Percentiles rank a stretch among this genome's conserved stretches.
phyloP scores from a whole-genome alignment of 140 eudicot species.

The Anethum foeniculum region DNA sequence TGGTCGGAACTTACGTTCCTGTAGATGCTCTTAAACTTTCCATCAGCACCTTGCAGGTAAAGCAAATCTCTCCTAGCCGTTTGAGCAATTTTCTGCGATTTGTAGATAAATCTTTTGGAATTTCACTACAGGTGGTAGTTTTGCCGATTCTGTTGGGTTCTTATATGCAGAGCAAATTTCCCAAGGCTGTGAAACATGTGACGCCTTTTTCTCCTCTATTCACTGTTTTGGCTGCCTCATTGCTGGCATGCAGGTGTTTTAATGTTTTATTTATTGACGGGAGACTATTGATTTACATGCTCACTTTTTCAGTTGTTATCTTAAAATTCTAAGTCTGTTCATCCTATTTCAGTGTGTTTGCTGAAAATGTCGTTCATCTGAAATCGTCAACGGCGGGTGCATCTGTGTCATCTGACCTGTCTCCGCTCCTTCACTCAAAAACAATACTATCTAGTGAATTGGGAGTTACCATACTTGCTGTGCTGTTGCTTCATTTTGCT shows the following conservation, averaged over 20 bases:
- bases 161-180: conserved; percentile 59
- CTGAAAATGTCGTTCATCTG: conserved; percentile 28
- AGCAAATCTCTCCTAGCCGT: background rate
- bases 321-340: background rate
- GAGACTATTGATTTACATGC: background rate
- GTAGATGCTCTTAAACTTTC: conserved; percentile 71
- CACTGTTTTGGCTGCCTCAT: conserved; percentile 57
- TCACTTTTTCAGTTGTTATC: background rate
- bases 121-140: conserved; percentile 61
- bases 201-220: conserved; percentile 66
- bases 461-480: conserved; percentile 55
- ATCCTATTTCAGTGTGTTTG: background rate
- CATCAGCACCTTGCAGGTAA: conserved; percentile 82
- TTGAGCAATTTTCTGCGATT: background rate
- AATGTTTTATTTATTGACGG: background rate
- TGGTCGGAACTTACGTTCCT: conserved; percentile 81
- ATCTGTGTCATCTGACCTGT: conserved; percentile 39
- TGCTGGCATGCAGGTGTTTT: conserved; percentile 67
- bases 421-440: conserved; percentile 36
- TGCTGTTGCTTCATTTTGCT: conserved; percentile 63
- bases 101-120: background rate
- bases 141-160: conserved; percentile 79
- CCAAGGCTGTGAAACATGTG: conserved; percentile 43
- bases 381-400: conserved; percentile 46
- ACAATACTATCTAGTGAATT: conserved; percentile 55